Base-by-base conservation (phyloP, 208 protist species). In the Trypanosoma rangeli region DNA sequence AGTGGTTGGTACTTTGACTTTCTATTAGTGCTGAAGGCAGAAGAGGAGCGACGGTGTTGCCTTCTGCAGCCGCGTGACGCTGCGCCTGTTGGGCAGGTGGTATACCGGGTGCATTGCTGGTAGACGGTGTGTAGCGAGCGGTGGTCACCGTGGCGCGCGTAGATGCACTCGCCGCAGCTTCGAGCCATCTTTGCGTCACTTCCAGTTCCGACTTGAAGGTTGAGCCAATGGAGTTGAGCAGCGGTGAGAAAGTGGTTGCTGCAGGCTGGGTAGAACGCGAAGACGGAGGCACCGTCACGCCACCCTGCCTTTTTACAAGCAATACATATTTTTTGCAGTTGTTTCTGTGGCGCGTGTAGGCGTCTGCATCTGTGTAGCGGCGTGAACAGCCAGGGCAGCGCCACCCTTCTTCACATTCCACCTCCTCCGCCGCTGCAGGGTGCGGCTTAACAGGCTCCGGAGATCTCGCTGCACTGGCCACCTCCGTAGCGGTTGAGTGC, bases 1-100 rank as follows among this genome's bases (percentile, higher is more conserved):
- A 76, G 26, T 22, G 28, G 49, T 49, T 76, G 29, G 48, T 53
- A 28, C 60, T 62, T 46, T 28, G 31, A 31, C 64, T 70, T n/a
- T 69, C 71, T 24, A 42, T 53, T 28, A 28, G 52, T 8, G 35
- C 24, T 10, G 55, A 68, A 24, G 50, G 2, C 12, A 55, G 15
- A 22, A 35, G 15, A 12, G 53, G 26, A 0, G 26, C 18, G 18
- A n/a, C 26, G 22, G 39, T 15, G 31, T 64, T 22, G 16, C 18
- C 10, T 28, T 33, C 63, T 16, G 8, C 7, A 16, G 46, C 16
- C 7, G 46, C 13, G 20, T 22, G 3, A 5, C 46, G 20, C 12
- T 16, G 10, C 7, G 39, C 22, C 4, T 37, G 20, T 24, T 69
- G 31, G 33, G 20, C 13, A 28, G 3, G 39, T 33, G n/a, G 1